phyloP scores from a whole-genome alignment of 2,329 filamentous ascomycete species.

The Diaporthe ampelina region DNA sequence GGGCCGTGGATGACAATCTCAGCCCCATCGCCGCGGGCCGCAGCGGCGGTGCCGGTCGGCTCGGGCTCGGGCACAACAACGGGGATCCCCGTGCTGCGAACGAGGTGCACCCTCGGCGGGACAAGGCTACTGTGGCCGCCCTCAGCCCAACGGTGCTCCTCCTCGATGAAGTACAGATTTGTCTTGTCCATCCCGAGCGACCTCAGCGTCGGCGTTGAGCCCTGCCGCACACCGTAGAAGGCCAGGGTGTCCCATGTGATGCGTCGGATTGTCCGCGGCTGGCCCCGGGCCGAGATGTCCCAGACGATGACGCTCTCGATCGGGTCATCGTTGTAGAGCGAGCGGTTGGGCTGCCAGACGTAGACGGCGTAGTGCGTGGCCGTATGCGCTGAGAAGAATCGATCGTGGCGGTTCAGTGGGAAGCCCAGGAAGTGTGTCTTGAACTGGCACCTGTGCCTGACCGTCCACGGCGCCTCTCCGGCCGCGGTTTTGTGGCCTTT shows the following conservation, averaged over 20 bases:
- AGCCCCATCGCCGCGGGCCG: not conserved
- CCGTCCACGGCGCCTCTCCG: slow-evolving; percentile 54
- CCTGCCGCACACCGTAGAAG: slow-evolving; percentile 67
- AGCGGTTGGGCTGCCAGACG: slow-evolving; percentile 71
- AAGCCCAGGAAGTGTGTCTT: slow-evolving; percentile 71
- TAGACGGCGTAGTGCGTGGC: slow-evolving; percentile 73
- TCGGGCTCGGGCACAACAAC: slow-evolving; percentile 51
- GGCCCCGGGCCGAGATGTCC: slow-evolving; percentile 68
- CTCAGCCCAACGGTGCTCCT: slow-evolving; percentile 64
- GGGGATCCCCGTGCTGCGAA: slow-evolving; percentile 67
- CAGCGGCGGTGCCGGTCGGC: not conserved
- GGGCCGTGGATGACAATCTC: slow-evolving; percentile 58
- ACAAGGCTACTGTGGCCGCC: slow-evolving; percentile 58
- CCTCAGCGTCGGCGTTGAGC: slow-evolving; percentile 63
- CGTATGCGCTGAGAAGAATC: slow-evolving; percentile 74
- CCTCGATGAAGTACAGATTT: slow-evolving; percentile 70
- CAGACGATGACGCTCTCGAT: slow-evolving; percentile 71
- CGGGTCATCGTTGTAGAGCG: slow-evolving; percentile 63
- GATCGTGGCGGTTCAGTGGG: slow-evolving; percentile 66
- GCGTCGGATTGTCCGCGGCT: slow-evolving; percentile 61
- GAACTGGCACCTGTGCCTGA: slow-evolving; percentile 70
- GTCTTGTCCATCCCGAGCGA: slow-evolving; percentile 63
- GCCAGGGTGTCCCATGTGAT: slow-evolving; percentile 66
- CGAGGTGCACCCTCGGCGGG: slow-evolving; percentile 59
- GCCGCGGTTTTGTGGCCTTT: not conserved